Percentiles rank a stretch among this genome's conserved stretches.
These are phyloP conservation scores for Wallacemonas collosoma DNA, from an alignment of 208 protist genomes.

Conservation along the genomic window DNA sequence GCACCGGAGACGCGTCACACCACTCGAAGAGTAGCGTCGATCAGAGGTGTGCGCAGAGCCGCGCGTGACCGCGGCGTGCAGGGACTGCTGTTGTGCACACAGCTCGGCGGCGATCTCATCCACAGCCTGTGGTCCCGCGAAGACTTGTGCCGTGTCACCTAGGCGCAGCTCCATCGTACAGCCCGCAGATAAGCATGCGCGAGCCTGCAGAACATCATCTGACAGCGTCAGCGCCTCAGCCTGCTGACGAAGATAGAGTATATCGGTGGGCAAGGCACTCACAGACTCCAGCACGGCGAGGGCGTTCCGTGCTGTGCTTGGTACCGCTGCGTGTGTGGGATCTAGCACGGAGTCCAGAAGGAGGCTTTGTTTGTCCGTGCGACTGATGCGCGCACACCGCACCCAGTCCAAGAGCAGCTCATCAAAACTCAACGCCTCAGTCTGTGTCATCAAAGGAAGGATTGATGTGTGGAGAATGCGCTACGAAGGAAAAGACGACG, in stretches of 20 bases:
- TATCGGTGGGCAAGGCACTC: slow-evolving; percentile 18
- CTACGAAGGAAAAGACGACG: too few relatives aligned
- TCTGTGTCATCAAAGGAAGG: neutral
- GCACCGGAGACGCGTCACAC: slow-evolving; percentile 12
- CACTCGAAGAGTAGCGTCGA: neutral
- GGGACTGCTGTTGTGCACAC: slow-evolving; percentile 51
- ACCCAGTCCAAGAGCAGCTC: slow-evolving; percentile 48
- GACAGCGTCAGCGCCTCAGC: slow-evolving; percentile 34
- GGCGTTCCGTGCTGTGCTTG: neutral
- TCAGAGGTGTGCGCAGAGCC: slow-evolving; percentile 18
- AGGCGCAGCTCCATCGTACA: slow-evolving; percentile 34
- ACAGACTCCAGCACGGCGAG: slow-evolving; percentile 27
- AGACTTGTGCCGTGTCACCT: slow-evolving; percentile 15
- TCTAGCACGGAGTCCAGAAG: slow-evolving; percentile 21
- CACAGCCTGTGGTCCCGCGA: slow-evolving; percentile 30
- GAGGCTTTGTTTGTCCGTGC: slow-evolving; percentile 26
- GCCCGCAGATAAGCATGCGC: slow-evolving; percentile 23
- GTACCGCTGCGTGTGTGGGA: neutral
- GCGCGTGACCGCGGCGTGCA: slow-evolving; percentile 29
- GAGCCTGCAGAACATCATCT: slow-evolving; percentile 30
- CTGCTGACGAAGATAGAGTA: slow-evolving; percentile 21
- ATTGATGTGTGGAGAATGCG: too few relatives aligned
- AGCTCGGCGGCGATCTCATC: slow-evolving; percentile 50
- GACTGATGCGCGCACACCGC: slow-evolving; percentile 22
- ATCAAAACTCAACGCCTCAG: slow-evolving; percentile 25